Base-by-base conservation (phyloP, 768 basidiomycete genomes). In the Amanita thiersii region DNA sequence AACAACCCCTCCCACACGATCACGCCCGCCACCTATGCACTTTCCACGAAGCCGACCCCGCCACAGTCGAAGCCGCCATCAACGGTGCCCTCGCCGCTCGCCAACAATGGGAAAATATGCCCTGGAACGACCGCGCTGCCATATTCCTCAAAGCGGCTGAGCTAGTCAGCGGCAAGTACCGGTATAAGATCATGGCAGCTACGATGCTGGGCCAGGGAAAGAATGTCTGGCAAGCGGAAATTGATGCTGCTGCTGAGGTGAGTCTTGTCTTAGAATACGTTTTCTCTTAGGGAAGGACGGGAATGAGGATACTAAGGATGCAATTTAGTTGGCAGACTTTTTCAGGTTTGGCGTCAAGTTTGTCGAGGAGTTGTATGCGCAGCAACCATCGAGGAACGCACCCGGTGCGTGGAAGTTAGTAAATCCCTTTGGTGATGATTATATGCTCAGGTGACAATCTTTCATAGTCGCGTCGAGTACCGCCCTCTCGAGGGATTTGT, bases 201-300 rank as follows among this genome's bases (percentile, higher is more conserved):
- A 98, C 94, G 32, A 96, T 99, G 64, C 72, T 99, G 35, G 96
- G 96, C 11, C 96, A 99, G 65, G 96, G 96, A 30, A 99, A 99
- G 79, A 99, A 97, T 58, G 83, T 75, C 11, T 99, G 96, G 96
- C 96, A 99, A 66, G 96, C 96, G 11, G 96, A 99, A 72, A 98
- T 99, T 48, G 96, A 99, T 60, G 90, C 96, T 41, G 96, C 92
- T 12, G 94, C 96, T 3, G 96, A 99, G 82, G 90, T 89, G 44
- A 31, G 75, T 45, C 12, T 44, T 39, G 12, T 12, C 20, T 37
- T 19, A 1, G 29, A 30, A 9, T 9, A 9, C 14, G 29, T 9
- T 30, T 9, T 30, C 14, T 9, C 29, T 30, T 9, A 9, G 9
- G 29, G 9, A 14, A 30, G 29, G 29, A 30, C 9, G 9, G 9